Evolutionary conservation across 208 protist species (phyloP), one percentile per base, ranked within the genome.

Genomic region (Vickermania ingenoplastis): DNA sequence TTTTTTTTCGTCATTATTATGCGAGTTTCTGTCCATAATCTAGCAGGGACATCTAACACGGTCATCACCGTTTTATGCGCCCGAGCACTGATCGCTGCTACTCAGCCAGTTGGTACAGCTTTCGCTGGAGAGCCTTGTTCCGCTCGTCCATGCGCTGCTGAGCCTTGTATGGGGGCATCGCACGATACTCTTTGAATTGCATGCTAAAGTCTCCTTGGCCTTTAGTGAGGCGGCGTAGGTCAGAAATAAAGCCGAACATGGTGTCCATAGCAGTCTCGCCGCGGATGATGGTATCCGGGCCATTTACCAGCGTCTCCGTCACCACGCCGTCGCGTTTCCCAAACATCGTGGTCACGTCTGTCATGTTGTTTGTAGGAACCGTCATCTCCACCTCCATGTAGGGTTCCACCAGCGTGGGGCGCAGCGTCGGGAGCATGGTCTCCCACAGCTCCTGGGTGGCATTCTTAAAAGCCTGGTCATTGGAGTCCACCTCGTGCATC

Each of bases 401-500:
- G 29, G 97, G 97, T 83, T 99, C 96, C 53, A 98, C 85, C 22
- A 99, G 77, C 1, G 91, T 92, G 52, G 96, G 94, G 68, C 89
- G 85, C 41, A 93, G 72, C 61, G 91, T 87, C 0, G 81, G 78
- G 41, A 96, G 83, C 26, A 91, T 57, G 63, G 97, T 92, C 65
- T 89, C 87, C 87, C 98, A 98, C 26, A 98, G 87, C 53, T 95
- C 82, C 58, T 94, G 80, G 1, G 94, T 95, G 22, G 95, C 95
- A 59, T 97, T 95, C 69, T 83, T 89, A 84, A 99, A 99, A 14
- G 98, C 97, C 62, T 98, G 72, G 68, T 99, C 98, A 65, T 83
- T 97, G n/a, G 97, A 99, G 76, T 99, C 98, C 45, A 99, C 98
- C 66, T 95, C 83, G 77, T 99, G 98, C 81, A 95, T 92, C 23